phyloP scores from a whole-genome alignment of 2,329 filamentous ascomycete genomes.

The Delphinella strobiligena region DNA sequence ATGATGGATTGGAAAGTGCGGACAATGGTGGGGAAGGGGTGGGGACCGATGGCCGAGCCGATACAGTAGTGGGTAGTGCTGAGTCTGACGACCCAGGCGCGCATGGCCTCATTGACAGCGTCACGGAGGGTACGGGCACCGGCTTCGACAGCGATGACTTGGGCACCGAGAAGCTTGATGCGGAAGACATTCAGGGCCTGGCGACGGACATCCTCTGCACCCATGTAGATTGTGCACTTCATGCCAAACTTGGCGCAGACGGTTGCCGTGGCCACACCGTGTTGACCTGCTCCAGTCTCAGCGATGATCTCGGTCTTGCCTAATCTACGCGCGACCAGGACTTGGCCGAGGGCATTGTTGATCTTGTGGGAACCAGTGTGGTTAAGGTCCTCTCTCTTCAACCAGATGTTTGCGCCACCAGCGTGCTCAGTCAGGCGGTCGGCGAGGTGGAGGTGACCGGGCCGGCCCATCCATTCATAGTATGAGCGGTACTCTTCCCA shows the following conservation, averaged over 20 bases:
- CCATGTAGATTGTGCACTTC: conserved; percentile 98
- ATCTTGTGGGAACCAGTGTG: conserved; percentile 99
- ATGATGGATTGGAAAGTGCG: conserved; percentile 97
- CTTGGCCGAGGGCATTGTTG: conserved; percentile 93
- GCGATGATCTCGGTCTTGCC: conserved; percentile 97
- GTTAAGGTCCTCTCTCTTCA: conserved; percentile 95
- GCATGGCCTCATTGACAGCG: conserved; percentile 86
- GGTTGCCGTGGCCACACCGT: conserved; percentile 93
- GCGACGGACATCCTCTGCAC: conserved; percentile 88
- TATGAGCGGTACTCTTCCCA: conserved; percentile 96
- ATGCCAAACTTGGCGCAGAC: conserved; percentile 97
- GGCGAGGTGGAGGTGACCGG: conserved; percentile 81
- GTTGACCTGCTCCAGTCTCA: conserved; percentile 93
- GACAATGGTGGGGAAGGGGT: conserved; percentile 96
- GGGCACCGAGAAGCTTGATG: conserved; percentile 89
- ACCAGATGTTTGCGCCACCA: conserved; percentile 89
- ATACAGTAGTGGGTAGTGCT: conserved; percentile 97
- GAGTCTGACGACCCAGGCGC: conserved; percentile 86
- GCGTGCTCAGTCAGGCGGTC: conserved; percentile 79
- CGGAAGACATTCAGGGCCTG: conserved; percentile 98
- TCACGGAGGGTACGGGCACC: conserved; percentile 55
- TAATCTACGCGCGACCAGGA: conserved; percentile 70
- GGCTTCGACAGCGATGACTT: conserved; percentile 84
- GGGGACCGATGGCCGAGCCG: conserved; percentile 90
- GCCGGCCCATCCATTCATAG: conserved; percentile 94